A percentile compares a stretch with the other conserved stretches of the same genome.
phyloP scores from a whole-genome alignment of 441 rosid genomes.

The Macaranga tanarius region DNA sequence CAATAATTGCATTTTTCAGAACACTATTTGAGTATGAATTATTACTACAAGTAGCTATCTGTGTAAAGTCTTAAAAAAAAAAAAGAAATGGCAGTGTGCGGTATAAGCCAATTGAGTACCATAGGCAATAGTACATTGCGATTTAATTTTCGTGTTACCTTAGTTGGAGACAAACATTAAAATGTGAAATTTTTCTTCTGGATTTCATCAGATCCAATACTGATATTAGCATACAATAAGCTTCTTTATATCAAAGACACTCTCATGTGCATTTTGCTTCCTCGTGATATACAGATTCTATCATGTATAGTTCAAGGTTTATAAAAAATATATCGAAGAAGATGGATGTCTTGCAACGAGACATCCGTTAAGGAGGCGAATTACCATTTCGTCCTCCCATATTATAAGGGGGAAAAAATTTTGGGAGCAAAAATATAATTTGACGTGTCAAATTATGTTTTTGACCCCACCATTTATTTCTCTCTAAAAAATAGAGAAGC shows the following conservation, averaged over 20 bases:
- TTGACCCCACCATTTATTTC: no score
- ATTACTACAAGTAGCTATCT: background rate
- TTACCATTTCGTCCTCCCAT: no score
- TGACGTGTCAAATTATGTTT: no score
- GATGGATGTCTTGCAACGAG: no score
- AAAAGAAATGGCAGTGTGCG: background rate
- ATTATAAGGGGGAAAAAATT: no score
- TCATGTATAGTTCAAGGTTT: no score
- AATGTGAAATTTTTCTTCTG: background rate
- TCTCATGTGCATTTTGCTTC: background rate
- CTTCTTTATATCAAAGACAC: background rate
- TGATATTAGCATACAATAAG: background rate
- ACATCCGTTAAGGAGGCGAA: no score
- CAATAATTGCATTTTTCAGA: background rate
- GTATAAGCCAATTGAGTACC: background rate
- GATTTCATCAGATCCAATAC: constrained; percentile 5
- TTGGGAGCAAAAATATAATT: no score
- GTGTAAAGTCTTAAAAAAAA: background rate
- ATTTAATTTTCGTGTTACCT: background rate
- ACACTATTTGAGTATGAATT: background rate
- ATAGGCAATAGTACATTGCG: background rate
- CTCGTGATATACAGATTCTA: background rate
- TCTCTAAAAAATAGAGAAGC: no score
- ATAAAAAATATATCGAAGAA: no score
- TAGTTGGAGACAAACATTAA: background rate